Evolutionary conservation across 2,329 filamentous ascomycete species (phyloP).

Genomic region (Eutypa lata): DNA sequence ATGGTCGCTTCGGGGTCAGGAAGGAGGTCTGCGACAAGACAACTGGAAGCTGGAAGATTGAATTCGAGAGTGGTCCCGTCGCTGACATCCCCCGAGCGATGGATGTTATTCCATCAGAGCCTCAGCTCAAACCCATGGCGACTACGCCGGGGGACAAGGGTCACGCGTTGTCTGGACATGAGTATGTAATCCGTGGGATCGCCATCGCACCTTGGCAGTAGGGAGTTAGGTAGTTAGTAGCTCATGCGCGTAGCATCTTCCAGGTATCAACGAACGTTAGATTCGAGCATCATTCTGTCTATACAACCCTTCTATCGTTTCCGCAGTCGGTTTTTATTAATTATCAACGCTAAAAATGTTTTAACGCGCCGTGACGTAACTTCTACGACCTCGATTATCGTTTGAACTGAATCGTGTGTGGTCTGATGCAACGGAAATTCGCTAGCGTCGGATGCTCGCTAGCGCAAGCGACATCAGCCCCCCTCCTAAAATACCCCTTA

Average conservation of each 20-base stretch:
- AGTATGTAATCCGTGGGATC: neutral
- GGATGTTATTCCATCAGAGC: neutral
- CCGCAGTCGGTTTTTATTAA: neutral
- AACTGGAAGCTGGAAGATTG: neutral
- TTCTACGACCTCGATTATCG: neutral
- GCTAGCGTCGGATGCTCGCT: constrained; percentile 5
- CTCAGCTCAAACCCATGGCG: neutral
- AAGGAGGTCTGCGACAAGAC: neutral
- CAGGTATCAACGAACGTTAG: neutral
- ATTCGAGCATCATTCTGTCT: neutral
- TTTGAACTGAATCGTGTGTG: neutral
- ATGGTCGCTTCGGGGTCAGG: neutral
- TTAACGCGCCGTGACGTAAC: neutral
- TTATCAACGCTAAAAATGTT: neutral
- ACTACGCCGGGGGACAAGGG: neutral
- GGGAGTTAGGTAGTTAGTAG: neutral
- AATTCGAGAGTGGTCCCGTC: neutral
- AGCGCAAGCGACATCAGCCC: neutral
- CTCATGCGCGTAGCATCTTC: neutral
- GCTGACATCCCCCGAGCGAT: neutral
- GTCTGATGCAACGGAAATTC: constrained; percentile 1
- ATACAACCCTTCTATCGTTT: neutral
- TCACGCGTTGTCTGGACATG: neutral
- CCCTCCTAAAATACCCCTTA: neutral
- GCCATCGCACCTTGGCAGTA: neutral